Percentiles rank a stretch among this genome's conserved stretches.
phyloP scores from a whole-genome alignment of 2,329 filamentous ascomycete species.

The Cercospora janseana region DNA sequence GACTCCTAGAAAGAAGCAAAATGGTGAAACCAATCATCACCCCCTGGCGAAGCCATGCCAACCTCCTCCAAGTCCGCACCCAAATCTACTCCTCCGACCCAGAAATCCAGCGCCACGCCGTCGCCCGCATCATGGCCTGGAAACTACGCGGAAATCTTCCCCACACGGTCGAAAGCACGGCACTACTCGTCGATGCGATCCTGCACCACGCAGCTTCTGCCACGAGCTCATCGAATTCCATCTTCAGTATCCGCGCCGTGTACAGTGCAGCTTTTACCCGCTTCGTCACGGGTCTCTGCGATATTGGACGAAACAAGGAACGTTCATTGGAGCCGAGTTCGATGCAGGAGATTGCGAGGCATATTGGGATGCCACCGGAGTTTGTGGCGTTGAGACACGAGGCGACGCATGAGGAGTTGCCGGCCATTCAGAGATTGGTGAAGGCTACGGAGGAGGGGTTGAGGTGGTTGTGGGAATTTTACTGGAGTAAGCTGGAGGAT shows the following conservation, averaged over 20 bases:
- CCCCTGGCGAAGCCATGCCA: constrained; percentile 65
- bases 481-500: constrained; percentile 63
- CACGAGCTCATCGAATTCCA: constrained; percentile 38
- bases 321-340: constrained; percentile 58
- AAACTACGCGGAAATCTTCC: constrained; percentile 72
- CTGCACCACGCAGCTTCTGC: constrained; percentile 58
- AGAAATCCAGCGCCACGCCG: constrained; percentile 38
- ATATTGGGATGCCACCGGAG: constrained; percentile 66
- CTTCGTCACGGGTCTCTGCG: constrained; percentile 77
- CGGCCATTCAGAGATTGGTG: constrained; percentile 70
- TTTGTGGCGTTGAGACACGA: constrained; percentile 90
- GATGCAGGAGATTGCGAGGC: constrained; percentile 71
- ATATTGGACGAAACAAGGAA: constrained; percentile 65
- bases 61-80: constrained; percentile 64
- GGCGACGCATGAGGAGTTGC: constrained; percentile 84
- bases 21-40: constrained; percentile 74
- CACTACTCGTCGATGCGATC: constrained; percentile 67
- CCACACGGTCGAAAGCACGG: constrained; percentile 76
- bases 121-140: constrained; percentile 51
- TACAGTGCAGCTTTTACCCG: constrained; percentile 68
- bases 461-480: constrained; percentile 84
- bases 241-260: constrained; percentile 64
- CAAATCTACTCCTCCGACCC: constrained; percentile 57
- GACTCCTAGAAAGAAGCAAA: neutral
- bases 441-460: constrained; percentile 68